phyloP scores from a whole-genome alignment of 2,329 filamentous ascomycete genomes.

The Aspergillus ibericus region DNA sequence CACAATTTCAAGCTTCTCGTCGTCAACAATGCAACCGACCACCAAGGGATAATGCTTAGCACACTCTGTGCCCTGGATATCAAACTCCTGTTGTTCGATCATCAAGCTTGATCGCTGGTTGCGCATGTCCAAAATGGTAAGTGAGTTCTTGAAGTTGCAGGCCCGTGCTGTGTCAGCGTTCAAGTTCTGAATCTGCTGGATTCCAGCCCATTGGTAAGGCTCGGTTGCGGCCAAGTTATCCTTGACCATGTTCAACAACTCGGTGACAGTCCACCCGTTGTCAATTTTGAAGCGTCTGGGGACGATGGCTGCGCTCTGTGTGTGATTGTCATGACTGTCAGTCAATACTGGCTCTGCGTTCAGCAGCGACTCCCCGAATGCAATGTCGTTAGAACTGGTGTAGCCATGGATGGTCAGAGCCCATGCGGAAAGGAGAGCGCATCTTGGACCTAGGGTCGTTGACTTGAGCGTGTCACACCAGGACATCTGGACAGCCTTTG shows the following conservation, averaged over 20 bases:
- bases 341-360: slow-evolving; percentile 41
- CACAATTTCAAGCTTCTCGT: slow-evolving; percentile 1
- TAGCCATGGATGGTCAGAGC: slow-evolving; percentile 39
- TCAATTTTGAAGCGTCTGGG: slow-evolving; percentile 41
- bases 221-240: slow-evolving; percentile 57
- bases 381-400: slow-evolving; percentile 40
- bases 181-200: slow-evolving; percentile 52
- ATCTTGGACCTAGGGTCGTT: slow-evolving; percentile 5
- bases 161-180: slow-evolving; percentile 45
- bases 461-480: slow-evolving; percentile 16
- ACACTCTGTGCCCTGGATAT: background rate
- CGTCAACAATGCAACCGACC: slow-evolving; percentile 7
- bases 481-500: slow-evolving; percentile 5
- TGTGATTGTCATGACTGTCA: slow-evolving; percentile 23
- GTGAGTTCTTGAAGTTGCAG: slow-evolving; percentile 44
- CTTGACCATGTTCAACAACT: slow-evolving; percentile 56
- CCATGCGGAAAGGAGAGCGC: slow-evolving; percentile 44
- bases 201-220: slow-evolving; percentile 56
- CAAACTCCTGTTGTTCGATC: background rate
- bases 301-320: slow-evolving; percentile 43
- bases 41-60: slow-evolving; percentile 11
- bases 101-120: slow-evolving; percentile 1
- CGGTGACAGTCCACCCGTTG: slow-evolving; percentile 33
- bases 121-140: slow-evolving; percentile 29
- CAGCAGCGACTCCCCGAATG: slow-evolving; percentile 46